Evolutionary conservation across 139 green algal genomes (phyloP), one percentile per base, ranked within the genome.

Genomic region (Coelastrella sp.): DNA sequence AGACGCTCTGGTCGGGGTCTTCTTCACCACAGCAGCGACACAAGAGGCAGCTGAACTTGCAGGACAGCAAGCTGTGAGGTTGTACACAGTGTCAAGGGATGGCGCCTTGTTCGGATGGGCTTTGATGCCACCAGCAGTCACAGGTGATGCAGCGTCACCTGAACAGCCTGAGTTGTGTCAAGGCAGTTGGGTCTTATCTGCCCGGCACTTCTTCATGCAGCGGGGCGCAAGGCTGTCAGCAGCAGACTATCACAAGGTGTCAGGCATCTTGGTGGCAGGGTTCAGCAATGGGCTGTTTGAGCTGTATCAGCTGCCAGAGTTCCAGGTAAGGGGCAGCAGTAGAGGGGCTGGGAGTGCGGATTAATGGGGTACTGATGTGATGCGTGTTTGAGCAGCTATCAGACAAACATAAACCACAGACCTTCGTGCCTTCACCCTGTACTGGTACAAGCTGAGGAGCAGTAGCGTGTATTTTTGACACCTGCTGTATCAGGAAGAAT

Each of bases 221-320:
- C 80, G 80, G 4, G 80, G 80, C 9, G 80, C 80, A 2, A 60
- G 74, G 48, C 67, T 80, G 23, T 72, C 64, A 40, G 67, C 64
- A 38, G 80, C 68, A 23, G 80, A 79, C 50, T 59, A 67, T 15
- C 80, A 86, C 67, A 79, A 59, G 68, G 48, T 27, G 17, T 72
- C 51, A 19, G 84, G 89, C 9, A 63, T 90, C 15, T 72, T 92
- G 74, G 85, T 88, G 11, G 79, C 72, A 37, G 88, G 89, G 11
- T 84, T 89, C 89, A 94, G 87, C 78, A 91, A 89, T 48, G 97
- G 97, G 71, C 74, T 98, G 43, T 99, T 99, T 86, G 94, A 98
- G 30, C 86, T 99, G 72, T 90, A 94, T 66, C 92, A 97, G 91
- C 89, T 99, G 86, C 96, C 97, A 0, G 94, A 94, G 23, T 96